Percentiles rank a stretch among this genome's conserved stretches.
Conservation (phyloP, 1,284 basidiomycete genomes). For the Malassezia furfur region DNA sequence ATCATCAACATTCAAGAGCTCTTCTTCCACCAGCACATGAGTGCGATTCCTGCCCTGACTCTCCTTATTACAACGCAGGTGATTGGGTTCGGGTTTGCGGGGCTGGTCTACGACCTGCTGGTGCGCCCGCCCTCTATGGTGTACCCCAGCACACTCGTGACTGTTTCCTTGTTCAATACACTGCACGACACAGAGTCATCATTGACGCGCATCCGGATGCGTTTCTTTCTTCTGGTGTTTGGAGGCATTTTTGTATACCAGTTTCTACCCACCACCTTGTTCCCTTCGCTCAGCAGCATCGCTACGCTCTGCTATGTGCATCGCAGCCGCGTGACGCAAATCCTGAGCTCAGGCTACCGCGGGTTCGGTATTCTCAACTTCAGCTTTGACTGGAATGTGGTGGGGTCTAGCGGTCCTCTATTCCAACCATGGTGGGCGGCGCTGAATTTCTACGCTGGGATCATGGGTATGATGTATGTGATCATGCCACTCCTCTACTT, state of each 20-base stretch:
- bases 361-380: slow-evolving; percentile 53
- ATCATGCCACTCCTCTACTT: slow-evolving; percentile 51
- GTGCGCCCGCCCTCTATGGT: slow-evolving; percentile 47
- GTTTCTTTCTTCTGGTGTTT: slow-evolving; percentile 51
- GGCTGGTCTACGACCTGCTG: slow-evolving; percentile 41
- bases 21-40: slow-evolving; percentile 45
- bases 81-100: slow-evolving; percentile 47
- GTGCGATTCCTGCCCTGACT: slow-evolving; percentile 31
- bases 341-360: slow-evolving; percentile 52
- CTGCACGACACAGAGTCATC: slow-evolving; percentile 49
- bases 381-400: slow-evolving; percentile 52
- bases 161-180: slow-evolving; percentile 53
- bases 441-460: slow-evolving; percentile 43
- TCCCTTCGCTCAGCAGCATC: slow-evolving; percentile 52
- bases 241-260: slow-evolving; percentile 49
- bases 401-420: slow-evolving; percentile 51
- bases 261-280: slow-evolving; percentile 52
- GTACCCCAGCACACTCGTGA: slow-evolving; percentile 53
- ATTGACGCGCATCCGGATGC: slow-evolving; percentile 49
- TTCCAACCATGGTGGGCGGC: slow-evolving; percentile 54
- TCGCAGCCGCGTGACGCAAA: slow-evolving; percentile 25
- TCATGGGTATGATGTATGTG: slow-evolving; percentile 51
- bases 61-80: slow-evolving; percentile 45
- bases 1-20: slow-evolving; percentile 48
- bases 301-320: slow-evolving; percentile 52